Evolutionary conservation across 2,329 filamentous ascomycete species (phyloP).

Genomic region (Penicillium sp.): DNA sequence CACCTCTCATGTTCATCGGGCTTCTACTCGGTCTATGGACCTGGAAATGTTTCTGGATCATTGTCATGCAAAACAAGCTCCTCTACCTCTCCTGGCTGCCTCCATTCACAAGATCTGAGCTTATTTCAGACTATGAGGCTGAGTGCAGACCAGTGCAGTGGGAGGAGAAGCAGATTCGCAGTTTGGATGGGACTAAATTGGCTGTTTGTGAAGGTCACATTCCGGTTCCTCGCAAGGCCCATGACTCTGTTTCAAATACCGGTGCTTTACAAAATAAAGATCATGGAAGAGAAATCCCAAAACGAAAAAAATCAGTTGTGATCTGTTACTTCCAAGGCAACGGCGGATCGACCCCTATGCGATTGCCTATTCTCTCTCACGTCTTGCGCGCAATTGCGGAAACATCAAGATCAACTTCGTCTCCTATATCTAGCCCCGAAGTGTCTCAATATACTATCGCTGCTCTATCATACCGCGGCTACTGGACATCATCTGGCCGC

Average conservation of each 20-base stretch:
- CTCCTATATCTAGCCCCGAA: not conserved
- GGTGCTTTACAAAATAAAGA: slow-evolving; percentile 17
- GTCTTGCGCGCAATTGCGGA: slow-evolving; percentile 37
- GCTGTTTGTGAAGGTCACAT: slow-evolving; percentile 66
- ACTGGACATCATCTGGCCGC: slow-evolving; percentile 73
- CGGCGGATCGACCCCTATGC: slow-evolving; percentile 33
- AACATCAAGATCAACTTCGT: not conserved
- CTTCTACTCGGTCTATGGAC: slow-evolving; percentile 65
- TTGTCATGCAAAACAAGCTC: slow-evolving; percentile 77
- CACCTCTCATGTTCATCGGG: slow-evolving; percentile 66
- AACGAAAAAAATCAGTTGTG: slow-evolving; percentile 20
- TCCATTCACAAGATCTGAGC: slow-evolving; percentile 67
- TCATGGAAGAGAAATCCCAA: not conserved
- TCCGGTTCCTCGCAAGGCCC: slow-evolving; percentile 36
- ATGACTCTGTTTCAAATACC: slow-evolving; percentile 26
- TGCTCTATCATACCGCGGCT: slow-evolving; percentile 65
- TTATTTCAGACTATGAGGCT: slow-evolving; percentile 61
- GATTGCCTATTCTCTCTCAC: slow-evolving; percentile 47
- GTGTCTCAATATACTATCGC: slow-evolving; percentile 41
- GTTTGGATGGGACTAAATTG: slow-evolving; percentile 46
- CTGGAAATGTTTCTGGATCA: slow-evolving; percentile 69
- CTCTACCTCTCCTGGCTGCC: slow-evolving; percentile 78
- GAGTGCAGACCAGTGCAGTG: slow-evolving; percentile 65
- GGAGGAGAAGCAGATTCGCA: slow-evolving; percentile 56
- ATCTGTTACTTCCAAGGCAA: slow-evolving; percentile 40